Conservation (phyloP, 73 alveolate species). For the Tetrahymena malaccensis region DNA sequence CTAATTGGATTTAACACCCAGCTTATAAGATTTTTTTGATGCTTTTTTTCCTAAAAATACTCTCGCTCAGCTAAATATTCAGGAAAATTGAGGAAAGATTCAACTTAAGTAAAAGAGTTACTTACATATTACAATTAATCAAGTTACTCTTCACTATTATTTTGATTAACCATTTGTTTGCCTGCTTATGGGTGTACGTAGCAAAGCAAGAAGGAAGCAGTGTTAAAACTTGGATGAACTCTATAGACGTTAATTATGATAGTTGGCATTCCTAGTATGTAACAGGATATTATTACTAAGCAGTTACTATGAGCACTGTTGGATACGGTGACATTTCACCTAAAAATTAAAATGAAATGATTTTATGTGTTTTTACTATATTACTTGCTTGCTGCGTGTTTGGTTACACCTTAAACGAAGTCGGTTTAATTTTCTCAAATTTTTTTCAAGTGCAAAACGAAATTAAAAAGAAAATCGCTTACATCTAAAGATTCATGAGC, state of each 20-base stretch:
- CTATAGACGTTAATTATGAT: neutral
- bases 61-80: neutral
- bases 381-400: neutral
- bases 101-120: neutral
- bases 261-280: neutral
- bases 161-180: slow-evolving; percentile 12
- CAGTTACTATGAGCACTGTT: neutral
- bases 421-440: neutral
- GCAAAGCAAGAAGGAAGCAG: neutral
- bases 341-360: neutral
- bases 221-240: neutral
- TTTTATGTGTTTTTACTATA: neutral
- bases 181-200: slow-evolving; percentile 23
- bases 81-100: slow-evolving; percentile 13
- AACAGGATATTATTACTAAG: neutral
- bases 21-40: neutral
- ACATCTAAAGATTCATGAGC: slow-evolving; percentile 55
- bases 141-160: slow-evolving; percentile 3
- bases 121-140: slow-evolving; percentile 3
- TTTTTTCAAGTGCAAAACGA: slow-evolving; percentile 19
- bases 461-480: slow-evolving; percentile 42
- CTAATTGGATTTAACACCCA: neutral
- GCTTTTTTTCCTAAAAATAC: neutral
- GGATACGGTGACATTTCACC: slow-evolving; percentile 3
- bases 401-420: neutral